Evolutionary conservation across 2,329 filamentous ascomycete genomes (phyloP), one percentile per base, ranked within the genome.

Genomic region (Cordyceps farinosa): DNA sequence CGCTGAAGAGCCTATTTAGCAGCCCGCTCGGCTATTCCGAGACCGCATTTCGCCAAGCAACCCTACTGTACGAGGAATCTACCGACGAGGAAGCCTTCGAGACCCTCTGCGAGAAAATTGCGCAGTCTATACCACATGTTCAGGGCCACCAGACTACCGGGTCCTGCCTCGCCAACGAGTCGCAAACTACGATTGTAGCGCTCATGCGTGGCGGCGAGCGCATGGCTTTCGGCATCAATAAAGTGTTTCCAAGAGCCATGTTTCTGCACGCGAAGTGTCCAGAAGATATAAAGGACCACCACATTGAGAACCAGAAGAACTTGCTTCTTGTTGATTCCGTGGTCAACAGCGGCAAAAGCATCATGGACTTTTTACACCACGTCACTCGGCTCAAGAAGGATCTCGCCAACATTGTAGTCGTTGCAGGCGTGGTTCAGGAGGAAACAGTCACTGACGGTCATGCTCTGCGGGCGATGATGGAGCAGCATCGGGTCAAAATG

Each of bases 181-280:
- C 72, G 1, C 60, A 74, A 9, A 88, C 83, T 0, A 63, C 77
- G 1, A 87, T 89, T 53, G 73, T 88, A 0, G 77, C 85, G 0
- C 65, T 88, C n/a, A 88, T 89, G 85, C 82, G 84, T 9, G 84
- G 82, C 2, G 86, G 85, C 9, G 84, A 87, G 65, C 78, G 85
- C 0, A 85, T 89, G 82, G 86, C 86, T 0, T 70, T 80, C 1
- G 85, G 85, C 0, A 75, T 89, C 52, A 83, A 72, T 66, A 77
- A 84, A 0, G 81, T 75, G 0, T 80, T 89, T 5, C 81, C 81
- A 0, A 64, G 63, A 0, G 83, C 84, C 4, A 78, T 75, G 69
- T 85, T 87, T 59, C 54, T 85, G 1, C 84, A 87, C 60, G 76
- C 76, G 2, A 70, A 67, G 1, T 5, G 55, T 3, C 71, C 78